Evolutionary conservation across 1,284 basidiomycete genomes (phyloP), one percentile per base, ranked within the genome.

Genomic region (Puccinia triticina): DNA sequence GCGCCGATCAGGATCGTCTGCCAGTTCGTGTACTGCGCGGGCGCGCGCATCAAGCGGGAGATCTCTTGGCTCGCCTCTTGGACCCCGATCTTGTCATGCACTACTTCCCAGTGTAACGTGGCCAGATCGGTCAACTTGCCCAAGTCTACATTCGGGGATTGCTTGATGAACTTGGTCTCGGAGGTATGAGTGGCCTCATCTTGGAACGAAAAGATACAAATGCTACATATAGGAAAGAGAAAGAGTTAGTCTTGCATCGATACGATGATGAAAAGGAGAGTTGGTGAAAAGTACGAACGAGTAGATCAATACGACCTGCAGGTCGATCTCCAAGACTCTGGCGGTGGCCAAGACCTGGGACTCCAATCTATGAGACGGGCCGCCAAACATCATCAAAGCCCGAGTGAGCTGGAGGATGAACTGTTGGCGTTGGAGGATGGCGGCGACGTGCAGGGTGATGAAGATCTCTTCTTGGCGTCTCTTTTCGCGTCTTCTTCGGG

Each of bases 371-470:
- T 96, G 94, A 1, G 92, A 91, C n/a, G 95, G 94, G 1, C 92
- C 93, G 57, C 94, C 94, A 84, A 95, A 96, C 94, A 95, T 95
- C 94, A 96, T 96, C 89, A 97, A 91, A 11, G 94, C 92, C 67
- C 94, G 90, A 23, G 93, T 91, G 57, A 96, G 90, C 89, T 96
- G 96, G 86, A 96, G 88, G 83, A 97, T 89, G 88, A 96, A 96
- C 84, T 95, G 93, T 87, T 96, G 94, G 26, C 95, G 90, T 85
- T 92, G 91, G 71, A 96, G 89, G 84, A 96, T 92, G 82, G 93
- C 92, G 1, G 94, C 94, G 29, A 96, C 93, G 85, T 96, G 94
- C 85, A 92, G 92, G 55, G 94, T 95, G 84, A 96, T 95, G 64
- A 85, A 94, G 82, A 93, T 90, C 87, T 93, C 92, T 16, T 92